phyloP scores from a whole-genome alignment of 306 rosid genomes.

The Canavalia gladiata region DNA sequence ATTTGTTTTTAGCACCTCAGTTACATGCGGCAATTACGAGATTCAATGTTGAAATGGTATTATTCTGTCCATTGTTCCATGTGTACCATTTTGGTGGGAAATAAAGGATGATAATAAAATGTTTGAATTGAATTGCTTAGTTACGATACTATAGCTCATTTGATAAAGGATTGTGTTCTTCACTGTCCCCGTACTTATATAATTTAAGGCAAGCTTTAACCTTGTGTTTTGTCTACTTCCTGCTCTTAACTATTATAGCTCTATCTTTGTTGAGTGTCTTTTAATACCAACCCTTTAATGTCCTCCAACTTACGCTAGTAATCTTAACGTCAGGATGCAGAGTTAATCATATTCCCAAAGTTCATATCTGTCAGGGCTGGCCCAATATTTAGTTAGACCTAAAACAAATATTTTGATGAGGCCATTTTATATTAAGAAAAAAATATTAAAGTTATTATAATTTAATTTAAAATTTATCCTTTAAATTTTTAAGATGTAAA shows the following conservation, averaged over 20 bases:
- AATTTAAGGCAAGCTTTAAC: background rate
- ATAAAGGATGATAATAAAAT: background rate
- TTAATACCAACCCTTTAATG: background rate
- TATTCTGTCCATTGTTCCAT: conserved; percentile 27
- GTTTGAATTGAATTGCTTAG: conserved; percentile 29
- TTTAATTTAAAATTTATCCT: too few species aligned
- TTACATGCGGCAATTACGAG: conserved; percentile 48
- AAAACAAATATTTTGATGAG: too few species aligned
- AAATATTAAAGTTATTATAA: too few species aligned
- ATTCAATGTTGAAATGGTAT: conserved; percentile 76
- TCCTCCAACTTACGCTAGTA: background rate
- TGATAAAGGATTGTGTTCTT: conserved; percentile 15
- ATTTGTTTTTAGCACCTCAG: conserved; percentile 90
- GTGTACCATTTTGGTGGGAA: background rate
- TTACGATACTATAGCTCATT: conserved; percentile 14
- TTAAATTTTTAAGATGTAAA: too few species aligned
- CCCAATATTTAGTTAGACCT: too few species aligned
- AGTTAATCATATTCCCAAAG: too few species aligned
- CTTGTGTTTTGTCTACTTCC: background rate
- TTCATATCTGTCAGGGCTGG: too few species aligned
- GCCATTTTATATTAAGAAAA: too few species aligned
- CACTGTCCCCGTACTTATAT: background rate
- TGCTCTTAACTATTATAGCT: background rate
- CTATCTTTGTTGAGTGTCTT: background rate
- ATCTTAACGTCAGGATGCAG: too few species aligned